Conservation (phyloP, 345 rosid genomes). For the Rhizophora mangle region DNA sequence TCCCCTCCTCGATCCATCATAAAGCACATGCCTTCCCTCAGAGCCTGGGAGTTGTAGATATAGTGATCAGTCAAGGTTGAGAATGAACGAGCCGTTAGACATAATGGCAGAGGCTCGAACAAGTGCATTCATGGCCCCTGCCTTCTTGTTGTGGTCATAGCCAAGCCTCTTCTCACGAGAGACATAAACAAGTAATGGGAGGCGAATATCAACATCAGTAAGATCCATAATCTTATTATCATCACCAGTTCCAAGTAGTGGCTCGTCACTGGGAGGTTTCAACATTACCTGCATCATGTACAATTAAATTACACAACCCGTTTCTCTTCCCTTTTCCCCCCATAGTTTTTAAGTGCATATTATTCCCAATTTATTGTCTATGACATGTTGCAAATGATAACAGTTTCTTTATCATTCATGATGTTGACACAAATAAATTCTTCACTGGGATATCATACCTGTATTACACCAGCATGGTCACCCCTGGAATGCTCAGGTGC, state of each 20-base stretch:
- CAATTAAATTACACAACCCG: background rate
- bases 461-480: slow-evolving; percentile 38
- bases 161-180: slow-evolving; percentile 99
- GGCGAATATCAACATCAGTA: slow-evolving; percentile 86
- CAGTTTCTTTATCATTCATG: no score
- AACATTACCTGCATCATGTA: slow-evolving; percentile 72
- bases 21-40: slow-evolving; percentile 99
- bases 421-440: background rate
- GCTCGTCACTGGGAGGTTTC: slow-evolving; percentile 96
- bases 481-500: slow-evolving; percentile 27
- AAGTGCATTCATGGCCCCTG: slow-evolving; percentile 98
- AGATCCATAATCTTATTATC: slow-evolving; percentile 62
- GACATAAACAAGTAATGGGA: slow-evolving; percentile 88
- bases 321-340: background rate
- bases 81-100: slow-evolving; percentile 96
- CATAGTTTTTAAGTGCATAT: background rate
- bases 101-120: slow-evolving; percentile 96
- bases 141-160: slow-evolving; percentile 98
- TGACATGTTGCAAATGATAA: no score
- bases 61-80: slow-evolving; percentile 98
- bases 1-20: slow-evolving; percentile 99
- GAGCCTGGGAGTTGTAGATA: slow-evolving; percentile 86
- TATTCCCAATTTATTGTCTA: no score
- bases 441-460: slow-evolving; percentile 12
- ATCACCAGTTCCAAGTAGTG: slow-evolving; percentile 64